phyloP scores from a whole-genome alignment of 2,329 filamentous ascomycete genomes.

The Rutstroemia sp. region DNA sequence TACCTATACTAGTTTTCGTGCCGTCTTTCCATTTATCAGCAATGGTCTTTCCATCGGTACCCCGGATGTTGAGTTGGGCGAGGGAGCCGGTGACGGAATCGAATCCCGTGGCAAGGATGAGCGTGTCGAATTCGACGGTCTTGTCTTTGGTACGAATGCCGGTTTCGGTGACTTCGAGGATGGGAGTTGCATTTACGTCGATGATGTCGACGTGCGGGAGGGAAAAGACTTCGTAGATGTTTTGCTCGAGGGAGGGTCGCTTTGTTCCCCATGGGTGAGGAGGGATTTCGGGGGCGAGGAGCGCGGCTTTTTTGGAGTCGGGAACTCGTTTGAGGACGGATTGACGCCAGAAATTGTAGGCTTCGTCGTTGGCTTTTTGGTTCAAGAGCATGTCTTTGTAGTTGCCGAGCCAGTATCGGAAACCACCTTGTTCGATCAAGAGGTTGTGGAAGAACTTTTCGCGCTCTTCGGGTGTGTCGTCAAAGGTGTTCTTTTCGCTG shows the following conservation, averaged over 20 bases:
- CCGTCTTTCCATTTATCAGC: slow-evolving; percentile 30
- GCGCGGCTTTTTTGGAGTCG: slow-evolving; percentile 30
- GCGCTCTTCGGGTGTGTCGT: slow-evolving; percentile 29
- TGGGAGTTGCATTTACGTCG: slow-evolving; percentile 36
- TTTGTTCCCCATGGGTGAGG: slow-evolving; percentile 41
- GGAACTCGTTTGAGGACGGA: neutral
- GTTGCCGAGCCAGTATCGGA: slow-evolving; percentile 29
- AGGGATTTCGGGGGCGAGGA: slow-evolving; percentile 39
- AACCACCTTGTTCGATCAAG: slow-evolving; percentile 23
- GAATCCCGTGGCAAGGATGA: slow-evolving; percentile 33
- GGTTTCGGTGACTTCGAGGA: slow-evolving; percentile 32
- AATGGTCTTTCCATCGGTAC: slow-evolving; percentile 25
- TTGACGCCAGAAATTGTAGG: slow-evolving; percentile 12
- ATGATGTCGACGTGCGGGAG: slow-evolving; percentile 39
- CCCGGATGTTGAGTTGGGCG: slow-evolving; percentile 28
- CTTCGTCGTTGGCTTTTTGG: slow-evolving; percentile 23
- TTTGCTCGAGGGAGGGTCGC: slow-evolving; percentile 38
- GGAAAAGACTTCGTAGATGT: slow-evolving; percentile 43
- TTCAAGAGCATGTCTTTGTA: slow-evolving; percentile 28
- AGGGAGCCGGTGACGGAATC: slow-evolving; percentile 31
- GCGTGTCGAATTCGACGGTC: slow-evolving; percentile 25
- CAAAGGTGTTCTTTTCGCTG: slow-evolving; percentile 26
- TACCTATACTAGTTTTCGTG: slow-evolving; percentile 32
- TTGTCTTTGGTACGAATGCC: slow-evolving; percentile 31
- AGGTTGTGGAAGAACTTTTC: slow-evolving; percentile 31